A percentile compares a stretch with the other conserved stretches of the same genome.
These are phyloP conservation scores for Calycina marina DNA, from an alignment of 2,329 filamentous ascomycete species.

Conservation along the genomic window DNA sequence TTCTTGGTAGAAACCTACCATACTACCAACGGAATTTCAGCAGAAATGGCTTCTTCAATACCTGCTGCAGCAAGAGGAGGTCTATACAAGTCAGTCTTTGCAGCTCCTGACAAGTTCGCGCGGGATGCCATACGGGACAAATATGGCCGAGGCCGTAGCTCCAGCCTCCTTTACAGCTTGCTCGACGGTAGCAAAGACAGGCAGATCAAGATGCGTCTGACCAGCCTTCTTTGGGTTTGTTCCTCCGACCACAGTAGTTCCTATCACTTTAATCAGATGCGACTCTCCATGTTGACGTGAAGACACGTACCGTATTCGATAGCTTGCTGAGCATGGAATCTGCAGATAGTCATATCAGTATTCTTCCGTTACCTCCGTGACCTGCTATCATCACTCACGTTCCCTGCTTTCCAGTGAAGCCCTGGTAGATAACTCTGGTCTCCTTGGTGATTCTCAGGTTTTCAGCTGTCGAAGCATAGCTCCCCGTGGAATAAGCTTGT, in stretches of 20 bases:
- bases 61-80: slow-evolving; percentile 82
- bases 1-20: slow-evolving; percentile 35
- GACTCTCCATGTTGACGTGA: slow-evolving; percentile 8
- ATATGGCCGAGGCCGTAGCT: slow-evolving; percentile 85
- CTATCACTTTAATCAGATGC: slow-evolving; percentile 31
- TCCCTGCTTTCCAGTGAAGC: slow-evolving; percentile 95
- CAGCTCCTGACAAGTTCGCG: slow-evolving; percentile 3
- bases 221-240: slow-evolving; percentile 99
- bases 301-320: slow-evolving; percentile 79
- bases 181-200: slow-evolving; percentile 80
- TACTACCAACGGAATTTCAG: slow-evolving; percentile 88
- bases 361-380: neutral
- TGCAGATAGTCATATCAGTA: slow-evolving; percentile 30
- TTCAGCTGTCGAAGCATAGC: slow-evolving; percentile 57
- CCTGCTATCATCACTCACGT: slow-evolving; percentile 44
- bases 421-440: slow-evolving; percentile 93
- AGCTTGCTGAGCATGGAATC: slow-evolving; percentile 94
- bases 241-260: slow-evolving; percentile 93
- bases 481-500: slow-evolving; percentile 60
- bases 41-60: slow-evolving; percentile 91
- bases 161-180: slow-evolving; percentile 85
- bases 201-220: slow-evolving; percentile 72
- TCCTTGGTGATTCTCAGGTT: slow-evolving; percentile 89
- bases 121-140: slow-evolving; percentile 58
- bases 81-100: slow-evolving; percentile 31